A percentile compares a stretch with the other conserved stretches of the same genome.
These are phyloP conservation scores for Leccinum subgranulosum DNA, from an alignment of 768 basidiomycete genomes.

Conservation along the genomic window DNA sequence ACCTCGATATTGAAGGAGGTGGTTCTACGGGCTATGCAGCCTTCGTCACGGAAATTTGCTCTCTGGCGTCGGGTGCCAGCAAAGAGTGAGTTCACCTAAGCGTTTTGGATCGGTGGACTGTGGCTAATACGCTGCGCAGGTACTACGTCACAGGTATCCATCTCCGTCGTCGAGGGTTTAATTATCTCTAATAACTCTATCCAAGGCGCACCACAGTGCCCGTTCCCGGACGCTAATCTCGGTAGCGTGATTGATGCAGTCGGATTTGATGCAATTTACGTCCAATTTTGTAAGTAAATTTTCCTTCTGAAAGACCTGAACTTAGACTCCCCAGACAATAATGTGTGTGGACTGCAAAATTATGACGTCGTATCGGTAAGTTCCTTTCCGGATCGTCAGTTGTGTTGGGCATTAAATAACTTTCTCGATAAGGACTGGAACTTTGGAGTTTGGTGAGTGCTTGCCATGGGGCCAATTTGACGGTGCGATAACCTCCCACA, in stretches of 20 bases:
- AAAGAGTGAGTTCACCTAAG: slow-evolving; percentile 16
- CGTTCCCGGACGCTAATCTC: slow-evolving; percentile 64
- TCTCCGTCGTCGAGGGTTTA: neutral
- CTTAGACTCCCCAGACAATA: slow-evolving; percentile 35
- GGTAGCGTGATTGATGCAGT: slow-evolving; percentile 58
- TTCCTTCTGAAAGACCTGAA: neutral
- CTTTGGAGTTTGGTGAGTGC: slow-evolving; percentile 31
- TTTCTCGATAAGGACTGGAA: slow-evolving; percentile 43
- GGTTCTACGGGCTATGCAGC: slow-evolving; percentile 44
- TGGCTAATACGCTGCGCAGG: slow-evolving; percentile 28
- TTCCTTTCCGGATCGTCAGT: neutral
- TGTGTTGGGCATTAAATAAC: neutral
- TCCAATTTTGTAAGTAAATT: slow-evolving; percentile 51
- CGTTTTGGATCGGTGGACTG: neutral
- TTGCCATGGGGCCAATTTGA: neutral
- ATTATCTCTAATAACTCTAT: slow-evolving; percentile 1
- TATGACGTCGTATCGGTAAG: slow-evolving; percentile 54
- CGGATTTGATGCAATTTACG: slow-evolving; percentile 69
- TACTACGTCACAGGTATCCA: slow-evolving; percentile 56
- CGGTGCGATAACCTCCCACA: slow-evolving; percentile 10
- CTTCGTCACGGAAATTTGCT: slow-evolving; percentile 35
- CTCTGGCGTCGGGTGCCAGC: slow-evolving; percentile 22
- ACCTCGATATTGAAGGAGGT: slow-evolving; percentile 78
- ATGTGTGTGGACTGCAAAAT: slow-evolving; percentile 42
- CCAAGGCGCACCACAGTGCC: slow-evolving; percentile 43